A percentile compares a stretch with the other conserved stretches of the same genome.
Conservation (phyloP, 2,329 filamentous ascomycete genomes). For the Phaeosphaeria sp. region DNA sequence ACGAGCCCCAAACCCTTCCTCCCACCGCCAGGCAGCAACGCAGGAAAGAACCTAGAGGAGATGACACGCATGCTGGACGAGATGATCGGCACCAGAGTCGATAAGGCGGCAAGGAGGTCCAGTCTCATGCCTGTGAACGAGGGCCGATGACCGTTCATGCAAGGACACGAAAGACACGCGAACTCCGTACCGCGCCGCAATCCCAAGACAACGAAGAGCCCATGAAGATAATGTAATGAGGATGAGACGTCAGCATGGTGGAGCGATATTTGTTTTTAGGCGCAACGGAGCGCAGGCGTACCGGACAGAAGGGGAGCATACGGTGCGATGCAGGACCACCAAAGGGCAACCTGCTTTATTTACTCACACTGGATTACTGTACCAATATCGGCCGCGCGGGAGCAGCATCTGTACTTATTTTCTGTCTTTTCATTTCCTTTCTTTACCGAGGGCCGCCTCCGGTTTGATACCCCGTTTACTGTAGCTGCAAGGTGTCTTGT, state of each 20-base stretch:
- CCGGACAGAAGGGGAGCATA: conserved; percentile 17
- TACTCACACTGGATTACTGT: conserved; percentile 6
- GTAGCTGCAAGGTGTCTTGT: conserved; percentile 14
- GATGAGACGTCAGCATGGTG: conserved; percentile 26
- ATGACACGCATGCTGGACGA: conserved; percentile 94
- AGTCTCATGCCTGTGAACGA: conserved; percentile 35
- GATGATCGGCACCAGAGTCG: conserved; percentile 89
- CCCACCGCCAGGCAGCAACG: conserved; percentile 28
- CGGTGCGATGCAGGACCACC: conserved; percentile 1
- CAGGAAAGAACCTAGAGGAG: conserved; percentile 78
- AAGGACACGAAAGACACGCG: conserved; percentile 8
- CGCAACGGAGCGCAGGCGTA: conserved; percentile 23
- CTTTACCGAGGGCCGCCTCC: conserved; percentile 23
- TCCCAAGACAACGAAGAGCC: conserved; percentile 9
- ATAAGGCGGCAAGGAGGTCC: conserved; percentile 58
- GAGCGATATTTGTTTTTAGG: conserved; percentile 12
- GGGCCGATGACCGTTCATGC: conserved; percentile 18
- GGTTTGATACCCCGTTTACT: conserved; percentile 45
- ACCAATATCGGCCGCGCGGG: conserved; percentile 2
- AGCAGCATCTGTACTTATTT: conserved; percentile 9
- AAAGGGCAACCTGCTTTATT: conserved; percentile 6
- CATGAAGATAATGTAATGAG: conserved; percentile 31
- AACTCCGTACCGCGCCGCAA: conserved; percentile 4
- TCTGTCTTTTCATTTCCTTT: conserved; percentile 10
- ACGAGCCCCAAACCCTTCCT: conserved; percentile 30